These are phyloP conservation scores for Amyloporia xantha DNA, from an alignment of 768 basidiomycete genomes.

Conservation along the genomic window DNA sequence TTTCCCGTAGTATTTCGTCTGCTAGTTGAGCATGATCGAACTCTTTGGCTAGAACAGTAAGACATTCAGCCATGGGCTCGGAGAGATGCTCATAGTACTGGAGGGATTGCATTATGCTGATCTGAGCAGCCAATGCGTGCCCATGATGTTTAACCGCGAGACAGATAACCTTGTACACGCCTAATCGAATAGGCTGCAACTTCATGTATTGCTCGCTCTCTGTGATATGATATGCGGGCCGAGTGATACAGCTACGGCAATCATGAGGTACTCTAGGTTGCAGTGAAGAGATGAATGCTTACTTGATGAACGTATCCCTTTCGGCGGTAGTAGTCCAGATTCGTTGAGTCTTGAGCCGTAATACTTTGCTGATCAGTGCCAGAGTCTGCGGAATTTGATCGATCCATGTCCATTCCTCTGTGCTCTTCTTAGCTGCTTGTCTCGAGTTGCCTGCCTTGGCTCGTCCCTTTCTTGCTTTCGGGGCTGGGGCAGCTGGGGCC, in stretches of 20 bases:
- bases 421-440: constrained; percentile 34
- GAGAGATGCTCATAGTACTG: constrained; percentile 94
- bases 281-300: no score
- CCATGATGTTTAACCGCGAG: constrained; percentile 87
- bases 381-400: constrained; percentile 71
- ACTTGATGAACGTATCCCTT: constrained; percentile 82
- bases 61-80: constrained; percentile 89
- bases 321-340: constrained; percentile 90
- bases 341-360: constrained; percentile 62
- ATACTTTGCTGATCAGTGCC: constrained; percentile 61
- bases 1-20: constrained; percentile 87
- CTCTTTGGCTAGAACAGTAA: constrained; percentile 72
- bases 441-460: constrained; percentile 47
- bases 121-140: constrained; percentile 80
- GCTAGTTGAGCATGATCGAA: constrained; percentile 87
- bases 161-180: constrained; percentile 87
- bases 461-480: constrained; percentile 49
- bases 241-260: constrained; percentile 74
- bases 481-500: constrained; percentile 36
- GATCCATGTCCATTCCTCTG: constrained; percentile 62
- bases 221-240: constrained; percentile 80
- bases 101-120: constrained; percentile 82
- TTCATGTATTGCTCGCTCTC: constrained; percentile 92
- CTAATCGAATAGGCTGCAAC: constrained; percentile 53
- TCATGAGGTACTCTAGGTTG: no score